Evolutionary conservation across 768 basidiomycete genomes (phyloP), one percentile per base, ranked within the genome.

Genomic region (Paxillus ammoniavirescens): DNA sequence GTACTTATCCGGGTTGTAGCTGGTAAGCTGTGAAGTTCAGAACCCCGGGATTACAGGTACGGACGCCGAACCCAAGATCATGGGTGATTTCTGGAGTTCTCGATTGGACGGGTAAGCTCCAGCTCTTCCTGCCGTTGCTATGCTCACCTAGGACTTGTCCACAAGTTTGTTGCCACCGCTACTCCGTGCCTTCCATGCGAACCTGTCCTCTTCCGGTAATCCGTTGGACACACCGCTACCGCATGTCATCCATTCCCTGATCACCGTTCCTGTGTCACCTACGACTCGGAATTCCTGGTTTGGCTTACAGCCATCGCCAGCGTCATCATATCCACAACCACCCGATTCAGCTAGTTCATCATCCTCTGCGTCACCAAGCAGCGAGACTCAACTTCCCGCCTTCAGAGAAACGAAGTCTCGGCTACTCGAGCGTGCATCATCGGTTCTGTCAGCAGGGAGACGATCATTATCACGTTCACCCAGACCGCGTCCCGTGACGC

Each of bases 231-330:
- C 86, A 0, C 92, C 94, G 0, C 71, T 97, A 33, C 85, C 89
- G 1, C 89, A 96, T 56, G 78, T 86, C 49, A 86, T 96, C 38
- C 91, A 97, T 64, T 75, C 83, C 9, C 78, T 97, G 42, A 89
- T 95, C 55, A 82, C 79, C 33, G 81, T 95, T 52, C 94, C 94
- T 41, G 75, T 91, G 50, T 71, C 76, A 35, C 68, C 83, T 12
- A 68, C 77, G 44, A 76, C 87, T 49, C 81, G 77, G 47, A 59
- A 74, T 31, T 64, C 79, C 40, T 92, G 91, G 91, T 82, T 91
- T 55, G 82, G 77, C 42, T 64, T 69, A 58, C 63, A 69, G 54
- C 49, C 67, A n/a, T 57, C 57, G 56, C 65, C 68, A 36, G 75
- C 69, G 38, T 69, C 62, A 62, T 72, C 70, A 28, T 72, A 63